Conservation (phyloP, 169 alveolate genomes). For the Besnoitia besnoiti region DNA sequence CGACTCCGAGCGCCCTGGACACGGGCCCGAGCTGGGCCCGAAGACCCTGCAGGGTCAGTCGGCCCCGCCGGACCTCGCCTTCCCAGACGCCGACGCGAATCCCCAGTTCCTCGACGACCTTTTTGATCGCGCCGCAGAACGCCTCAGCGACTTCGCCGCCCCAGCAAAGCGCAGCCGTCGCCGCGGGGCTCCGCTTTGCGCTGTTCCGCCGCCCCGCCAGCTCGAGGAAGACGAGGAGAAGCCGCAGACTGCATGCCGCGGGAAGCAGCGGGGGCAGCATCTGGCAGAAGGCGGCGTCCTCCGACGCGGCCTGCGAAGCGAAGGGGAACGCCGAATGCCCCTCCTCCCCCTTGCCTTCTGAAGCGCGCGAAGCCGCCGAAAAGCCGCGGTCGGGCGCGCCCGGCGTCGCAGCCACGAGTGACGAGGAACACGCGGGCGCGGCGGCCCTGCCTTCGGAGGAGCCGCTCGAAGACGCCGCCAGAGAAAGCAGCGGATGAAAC, state of each 20-base stretch:
- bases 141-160: neutral
- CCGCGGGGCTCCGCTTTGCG: neutral
- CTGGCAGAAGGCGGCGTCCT: neutral
- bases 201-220: neutral
- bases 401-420: neutral
- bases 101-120: constrained; percentile 1
- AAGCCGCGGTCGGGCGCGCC: neutral
- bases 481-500: neutral
- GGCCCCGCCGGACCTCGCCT: constrained; percentile 13
- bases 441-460: too few species aligned
- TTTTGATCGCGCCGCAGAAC: neutral
- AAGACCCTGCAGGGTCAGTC: constrained; percentile 27
- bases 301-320: neutral
- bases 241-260: constrained; percentile 30
- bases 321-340: neutral
- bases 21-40: constrained; percentile 19
- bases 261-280: neutral
- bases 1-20: neutral
- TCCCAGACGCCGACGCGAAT: constrained; percentile 20
- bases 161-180: neutral
- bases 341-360: neutral
- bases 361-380: neutral
- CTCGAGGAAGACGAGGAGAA: constrained; percentile 21
- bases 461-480: too few species aligned
- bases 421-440: neutral